Evolutionary conservation across 2,329 filamentous ascomycete genomes (phyloP).

Genomic region (Alternaria sp.): DNA sequence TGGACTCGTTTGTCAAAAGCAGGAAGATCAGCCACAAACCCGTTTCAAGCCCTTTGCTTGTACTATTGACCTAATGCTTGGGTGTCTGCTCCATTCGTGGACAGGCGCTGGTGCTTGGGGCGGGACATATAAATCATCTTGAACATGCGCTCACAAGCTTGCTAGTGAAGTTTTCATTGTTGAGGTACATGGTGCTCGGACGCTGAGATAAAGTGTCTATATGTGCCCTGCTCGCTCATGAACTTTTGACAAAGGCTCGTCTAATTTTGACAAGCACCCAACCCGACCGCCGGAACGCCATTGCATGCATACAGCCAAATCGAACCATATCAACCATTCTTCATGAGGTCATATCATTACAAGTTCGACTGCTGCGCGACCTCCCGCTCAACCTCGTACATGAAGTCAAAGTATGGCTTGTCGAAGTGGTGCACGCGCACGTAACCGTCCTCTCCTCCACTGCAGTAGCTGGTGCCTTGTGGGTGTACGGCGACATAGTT

Average conservation of each 20-base stretch:
- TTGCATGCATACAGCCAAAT: conserved; percentile 47
- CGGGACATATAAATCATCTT: conserved; percentile 17
- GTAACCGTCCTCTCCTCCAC: conserved; percentile 97
- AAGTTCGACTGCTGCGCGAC: conserved; percentile 50
- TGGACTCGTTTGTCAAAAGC: conserved; percentile 46
- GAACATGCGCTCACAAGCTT: neutral
- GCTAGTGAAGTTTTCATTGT: conserved; percentile 17
- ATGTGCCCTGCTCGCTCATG: conserved; percentile 16
- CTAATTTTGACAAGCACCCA: conserved; percentile 23
- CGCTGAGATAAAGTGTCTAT: conserved; percentile 12
- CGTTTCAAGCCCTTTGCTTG: conserved; percentile 29
- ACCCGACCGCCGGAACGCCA: conserved; percentile 46
- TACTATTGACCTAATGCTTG: conserved; percentile 43
- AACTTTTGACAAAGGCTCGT: conserved; percentile 23
- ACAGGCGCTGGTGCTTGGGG: conserved; percentile 31
- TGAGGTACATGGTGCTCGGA: conserved; percentile 12
- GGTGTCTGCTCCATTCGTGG: conserved; percentile 31
- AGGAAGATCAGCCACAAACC: conserved; percentile 32
- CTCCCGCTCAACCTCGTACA: conserved; percentile 97
- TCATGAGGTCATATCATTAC: conserved; percentile 36
- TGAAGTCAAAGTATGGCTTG: conserved; percentile 98
- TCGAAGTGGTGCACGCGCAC: conserved; percentile 98
- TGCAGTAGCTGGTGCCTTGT: conserved; percentile 89
- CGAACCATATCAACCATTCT: conserved; percentile 24
- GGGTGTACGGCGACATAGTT: conserved; percentile 97